These are phyloP conservation scores for Tetrapisispora phaffii DNA, from an alignment of 805 yeast genomes.

Conservation along the genomic window DNA sequence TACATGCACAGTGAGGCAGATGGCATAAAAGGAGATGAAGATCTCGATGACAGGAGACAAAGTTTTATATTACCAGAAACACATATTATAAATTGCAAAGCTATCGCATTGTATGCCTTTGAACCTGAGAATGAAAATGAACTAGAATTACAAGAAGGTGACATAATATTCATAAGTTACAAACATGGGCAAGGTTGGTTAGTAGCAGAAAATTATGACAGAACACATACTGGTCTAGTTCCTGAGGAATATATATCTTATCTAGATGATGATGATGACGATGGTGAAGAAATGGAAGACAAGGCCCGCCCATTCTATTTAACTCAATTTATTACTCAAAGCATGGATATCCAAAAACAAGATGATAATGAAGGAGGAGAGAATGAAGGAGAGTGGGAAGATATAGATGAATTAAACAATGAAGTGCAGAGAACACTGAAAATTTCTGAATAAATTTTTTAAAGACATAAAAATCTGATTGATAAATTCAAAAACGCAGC, in stretches of 20 bases:
- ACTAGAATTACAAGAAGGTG: constrained; percentile 67
- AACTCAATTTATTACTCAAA: constrained; percentile 26
- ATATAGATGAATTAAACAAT: constrained; percentile 33
- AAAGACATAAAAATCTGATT: too few relatives aligned
- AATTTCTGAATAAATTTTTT: constrained; percentile 29
- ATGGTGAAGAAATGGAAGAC: constrained; percentile 15
- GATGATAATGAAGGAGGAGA: constrained; percentile 18
- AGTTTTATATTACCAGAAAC: constrained; percentile 28
- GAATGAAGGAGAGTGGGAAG: constrained; percentile 30
- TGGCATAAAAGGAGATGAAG: constrained; percentile 10
- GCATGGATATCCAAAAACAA: constrained; percentile 20
- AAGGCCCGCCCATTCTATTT: constrained; percentile 41
- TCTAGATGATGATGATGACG: constrained; percentile 17
- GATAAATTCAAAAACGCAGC: neutral
- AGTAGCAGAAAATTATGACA: constrained; percentile 56
- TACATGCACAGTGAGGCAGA: constrained; percentile 10
- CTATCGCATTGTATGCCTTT: constrained; percentile 83
- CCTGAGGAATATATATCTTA: constrained; percentile 88
- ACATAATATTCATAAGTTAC: constrained; percentile 72
- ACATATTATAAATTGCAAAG: constrained; percentile 42
- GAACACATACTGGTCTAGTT: constrained; percentile 63
- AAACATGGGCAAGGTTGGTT: constrained; percentile 98
- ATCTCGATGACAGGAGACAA: constrained; percentile 20
- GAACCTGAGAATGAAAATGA: constrained; percentile 93
- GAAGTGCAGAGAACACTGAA: constrained; percentile 17